Percentiles rank a stretch among this genome's conserved stretches.
These are phyloP conservation scores for Vachellia pachyceras DNA, from an alignment of 306 rosid genomes.

Conservation along the genomic window DNA sequence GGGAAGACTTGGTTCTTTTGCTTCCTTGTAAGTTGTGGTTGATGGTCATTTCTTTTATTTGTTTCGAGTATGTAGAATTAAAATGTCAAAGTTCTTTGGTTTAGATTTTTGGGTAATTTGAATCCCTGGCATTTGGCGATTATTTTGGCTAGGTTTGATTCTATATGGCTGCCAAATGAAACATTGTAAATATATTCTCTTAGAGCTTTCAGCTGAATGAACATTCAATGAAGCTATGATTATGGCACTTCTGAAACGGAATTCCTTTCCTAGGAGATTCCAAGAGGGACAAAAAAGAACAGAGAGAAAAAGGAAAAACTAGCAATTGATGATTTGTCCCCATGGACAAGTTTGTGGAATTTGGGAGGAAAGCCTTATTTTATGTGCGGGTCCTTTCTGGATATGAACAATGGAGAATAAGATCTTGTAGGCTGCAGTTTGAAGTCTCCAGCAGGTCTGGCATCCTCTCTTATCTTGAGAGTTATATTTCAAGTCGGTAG, in stretches of 20 bases:
- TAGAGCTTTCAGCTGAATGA: too few relatives aligned
- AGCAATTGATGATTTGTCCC: slow-evolving; percentile 41
- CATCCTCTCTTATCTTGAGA: slow-evolving; percentile 18
- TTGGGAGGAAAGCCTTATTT: slow-evolving; percentile 73
- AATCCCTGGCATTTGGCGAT: slow-evolving; percentile 14
- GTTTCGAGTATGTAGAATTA: too few relatives aligned
- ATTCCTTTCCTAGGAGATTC: slow-evolving; percentile 39
- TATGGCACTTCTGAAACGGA: slow-evolving; percentile 29
- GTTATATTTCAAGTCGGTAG: slow-evolving; percentile 19
- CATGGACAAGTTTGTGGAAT: slow-evolving; percentile 50
- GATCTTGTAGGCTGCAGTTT: slow-evolving; percentile 63
- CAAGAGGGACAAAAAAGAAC: too few relatives aligned
- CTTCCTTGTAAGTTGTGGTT: too few relatives aligned
- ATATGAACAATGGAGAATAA: slow-evolving; percentile 84
- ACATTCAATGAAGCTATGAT: too few relatives aligned
- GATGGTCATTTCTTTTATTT: too few relatives aligned
- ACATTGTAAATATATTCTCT: slow-evolving; percentile 3
- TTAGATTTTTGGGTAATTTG: not conserved
- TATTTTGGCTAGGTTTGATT: slow-evolving; percentile 20
- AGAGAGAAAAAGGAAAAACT: too few relatives aligned
- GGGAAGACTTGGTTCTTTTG: too few relatives aligned
- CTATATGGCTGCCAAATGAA: slow-evolving; percentile 21
- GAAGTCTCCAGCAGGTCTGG: slow-evolving; percentile 52
- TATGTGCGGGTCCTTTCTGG: slow-evolving; percentile 84
- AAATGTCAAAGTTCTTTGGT: not conserved